Evolutionary conservation across 352 stramenopile species (phyloP), one percentile per base, ranked within the genome.

Genomic region (Phytophthora litchii): DNA sequence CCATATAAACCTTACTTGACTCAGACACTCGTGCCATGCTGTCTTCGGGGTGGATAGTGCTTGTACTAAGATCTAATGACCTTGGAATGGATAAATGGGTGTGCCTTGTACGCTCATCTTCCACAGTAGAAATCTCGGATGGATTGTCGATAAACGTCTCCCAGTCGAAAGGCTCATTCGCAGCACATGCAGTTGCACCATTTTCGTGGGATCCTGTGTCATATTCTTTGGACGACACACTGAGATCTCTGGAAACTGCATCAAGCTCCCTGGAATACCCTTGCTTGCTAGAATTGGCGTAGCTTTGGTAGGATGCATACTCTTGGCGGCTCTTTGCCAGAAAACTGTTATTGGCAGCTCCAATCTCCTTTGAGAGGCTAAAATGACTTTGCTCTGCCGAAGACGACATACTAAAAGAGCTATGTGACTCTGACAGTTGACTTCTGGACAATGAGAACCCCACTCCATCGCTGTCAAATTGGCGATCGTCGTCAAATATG

Each of bases 111-210:
- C 52, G 41, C 41, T 76, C 66, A 38, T 65, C 54, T 41, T 67
- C 47, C 1, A 67, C 32, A 3, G 45, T 48, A 11, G 70, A 79
- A 36, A 69, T 60, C 10, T 81, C 73, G 1, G 73, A 82, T n/a
- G 67, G 52, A 25, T 67, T 87, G 31, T 80, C 70, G n/a, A 88
- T 75, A 67, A 88, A 88, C 14, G 72, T 76, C 34, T 88, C 76
- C 78, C 78, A 88, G 60, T 88, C 78, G 19, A 88, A 83, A 37
- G 42, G 67, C 32, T 67, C 56, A 8, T 56, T 43, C 16, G 60
- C 59, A 44, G 54, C 25, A 43, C 29, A 63, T 31, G 45, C 64
- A 12, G 43, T 19, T 23, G 34, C 40, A 41, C 29, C 64, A 54
- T 50, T 52, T 35, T 68, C 47, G 13, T 59, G 48, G 12, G 17